Evolutionary conservation across 2,329 filamentous ascomycete genomes (phyloP).

Genomic region (Fusarium staphyleae): DNA sequence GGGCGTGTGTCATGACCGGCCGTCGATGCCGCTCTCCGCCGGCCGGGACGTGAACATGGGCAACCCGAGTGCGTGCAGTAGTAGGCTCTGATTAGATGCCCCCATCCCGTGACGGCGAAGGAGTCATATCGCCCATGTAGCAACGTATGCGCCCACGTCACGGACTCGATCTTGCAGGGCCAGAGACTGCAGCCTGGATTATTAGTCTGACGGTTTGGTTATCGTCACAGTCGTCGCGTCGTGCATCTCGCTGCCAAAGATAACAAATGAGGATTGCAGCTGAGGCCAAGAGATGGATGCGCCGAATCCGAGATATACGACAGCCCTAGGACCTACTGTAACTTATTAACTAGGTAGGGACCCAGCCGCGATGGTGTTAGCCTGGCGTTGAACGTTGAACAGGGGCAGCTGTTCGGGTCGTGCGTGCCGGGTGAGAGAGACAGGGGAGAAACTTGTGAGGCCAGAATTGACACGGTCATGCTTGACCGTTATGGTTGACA

Average conservation of each 20-base stretch:
- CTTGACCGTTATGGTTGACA: constrained; percentile 21
- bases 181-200: too few relatives aligned
- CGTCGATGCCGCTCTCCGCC: too few relatives aligned
- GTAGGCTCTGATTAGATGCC: constrained; percentile 6
- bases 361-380: too few relatives aligned
- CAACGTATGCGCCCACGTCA: constrained; percentile 37
- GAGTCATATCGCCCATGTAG: constrained; percentile 21
- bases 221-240: constrained; percentile 9
- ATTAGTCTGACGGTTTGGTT: too few relatives aligned
- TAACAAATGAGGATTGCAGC: too few relatives aligned
- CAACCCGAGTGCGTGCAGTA: too few relatives aligned
- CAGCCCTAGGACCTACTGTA: neutral
- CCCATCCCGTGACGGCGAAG: constrained; percentile 28
- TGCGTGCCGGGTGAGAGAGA: constrained; percentile 25
- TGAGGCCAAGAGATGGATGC: constrained; percentile 10
- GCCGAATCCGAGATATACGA: constrained; percentile 42
- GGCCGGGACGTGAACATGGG: too few relatives aligned
- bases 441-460: constrained; percentile 6
- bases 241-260: constrained; percentile 17
- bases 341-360: neutral
- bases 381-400: too few relatives aligned
- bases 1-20: too few relatives aligned
- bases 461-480: neutral
- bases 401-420: too few relatives aligned
- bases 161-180: constrained; percentile 11